These are phyloP conservation scores for Penicillium brasilianum DNA, from an alignment of 2,329 filamentous ascomycete species.

Conservation along the genomic window DNA sequence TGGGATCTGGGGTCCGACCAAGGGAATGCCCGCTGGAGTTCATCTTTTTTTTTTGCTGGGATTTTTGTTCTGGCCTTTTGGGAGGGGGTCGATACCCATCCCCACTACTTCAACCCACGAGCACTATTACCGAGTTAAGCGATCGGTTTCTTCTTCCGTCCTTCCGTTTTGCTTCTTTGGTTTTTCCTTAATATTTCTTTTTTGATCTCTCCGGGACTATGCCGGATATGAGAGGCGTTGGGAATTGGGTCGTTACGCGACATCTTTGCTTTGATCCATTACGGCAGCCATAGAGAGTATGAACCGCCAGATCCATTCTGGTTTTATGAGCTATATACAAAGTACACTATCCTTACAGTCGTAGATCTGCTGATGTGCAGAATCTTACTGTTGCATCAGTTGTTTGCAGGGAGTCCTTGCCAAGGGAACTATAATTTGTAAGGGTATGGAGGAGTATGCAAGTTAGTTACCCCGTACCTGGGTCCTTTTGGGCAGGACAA, in stretches of 20 bases:
- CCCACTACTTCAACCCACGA: conserved; percentile 20
- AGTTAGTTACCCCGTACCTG: too few relatives aligned
- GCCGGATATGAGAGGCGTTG: background rate
- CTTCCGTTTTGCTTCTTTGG: background rate
- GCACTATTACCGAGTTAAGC: conserved; percentile 27
- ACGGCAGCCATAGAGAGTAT: conserved; percentile 17
- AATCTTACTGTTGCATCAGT: conserved; percentile 1
- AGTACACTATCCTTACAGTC: background rate
- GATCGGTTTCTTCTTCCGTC: conserved; percentile 11
- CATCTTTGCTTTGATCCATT: background rate
- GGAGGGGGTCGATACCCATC: conserved; percentile 15
- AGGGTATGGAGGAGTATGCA: too few relatives aligned
- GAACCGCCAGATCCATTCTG: conserved; percentile 1
- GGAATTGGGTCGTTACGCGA: conserved; percentile 5
- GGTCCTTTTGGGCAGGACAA: conserved; percentile 17
- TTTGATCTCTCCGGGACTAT: background rate
- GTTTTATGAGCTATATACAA: background rate
- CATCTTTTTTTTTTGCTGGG: conserved; percentile 9
- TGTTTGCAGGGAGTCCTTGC: too few relatives aligned
- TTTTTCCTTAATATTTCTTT: background rate
- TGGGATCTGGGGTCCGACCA: background rate
- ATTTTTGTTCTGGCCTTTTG: conserved; percentile 12
- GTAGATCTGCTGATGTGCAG: background rate
- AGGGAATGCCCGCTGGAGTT: conserved; percentile 5
- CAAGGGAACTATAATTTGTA: too few relatives aligned